Percentiles rank a stretch among this genome's conserved stretches.
Evolutionary conservation across 2,329 filamentous ascomycete species (phyloP).

Genomic region (Sordariomycetes sp.): DNA sequence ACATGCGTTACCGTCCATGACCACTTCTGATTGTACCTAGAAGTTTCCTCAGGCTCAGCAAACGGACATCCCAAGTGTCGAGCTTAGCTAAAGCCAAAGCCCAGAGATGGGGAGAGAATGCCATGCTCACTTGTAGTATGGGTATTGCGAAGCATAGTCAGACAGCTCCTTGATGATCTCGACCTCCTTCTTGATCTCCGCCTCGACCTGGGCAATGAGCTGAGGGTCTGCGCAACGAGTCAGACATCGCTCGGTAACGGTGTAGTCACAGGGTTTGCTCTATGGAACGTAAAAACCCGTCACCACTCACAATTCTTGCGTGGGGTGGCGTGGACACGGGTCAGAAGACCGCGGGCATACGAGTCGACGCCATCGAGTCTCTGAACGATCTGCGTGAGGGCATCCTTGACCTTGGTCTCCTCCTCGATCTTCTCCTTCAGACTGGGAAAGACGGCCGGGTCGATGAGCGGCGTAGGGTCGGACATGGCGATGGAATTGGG

Average conservation of each 20-base stretch:
- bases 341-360: constrained; percentile 71
- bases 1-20: constrained; percentile 72
- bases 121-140: constrained; percentile 77
- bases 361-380: constrained; percentile 75
- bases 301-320: constrained; percentile 37
- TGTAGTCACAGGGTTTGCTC: not conserved
- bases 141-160: constrained; percentile 67
- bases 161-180: constrained; percentile 60
- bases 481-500: constrained; percentile 16
- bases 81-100: not conserved
- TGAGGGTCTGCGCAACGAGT: constrained; percentile 41
- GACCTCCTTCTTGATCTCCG: constrained; percentile 62
- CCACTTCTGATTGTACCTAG: constrained; percentile 76
- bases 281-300: not conserved
- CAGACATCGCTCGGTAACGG: not conserved
- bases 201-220: constrained; percentile 60
- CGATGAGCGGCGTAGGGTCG: constrained; percentile 33
- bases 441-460: constrained; percentile 75
- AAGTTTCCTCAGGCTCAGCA: not conserved
- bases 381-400: constrained; percentile 72
- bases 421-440: constrained; percentile 86
- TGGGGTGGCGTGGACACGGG: constrained; percentile 81
- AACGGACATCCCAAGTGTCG: not conserved
- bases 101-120: not conserved
- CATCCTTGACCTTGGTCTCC: constrained; percentile 71